Evolutionary conservation across 345 rosid species (phyloP).

Genomic region (Crucihimalaya himalaica): DNA sequence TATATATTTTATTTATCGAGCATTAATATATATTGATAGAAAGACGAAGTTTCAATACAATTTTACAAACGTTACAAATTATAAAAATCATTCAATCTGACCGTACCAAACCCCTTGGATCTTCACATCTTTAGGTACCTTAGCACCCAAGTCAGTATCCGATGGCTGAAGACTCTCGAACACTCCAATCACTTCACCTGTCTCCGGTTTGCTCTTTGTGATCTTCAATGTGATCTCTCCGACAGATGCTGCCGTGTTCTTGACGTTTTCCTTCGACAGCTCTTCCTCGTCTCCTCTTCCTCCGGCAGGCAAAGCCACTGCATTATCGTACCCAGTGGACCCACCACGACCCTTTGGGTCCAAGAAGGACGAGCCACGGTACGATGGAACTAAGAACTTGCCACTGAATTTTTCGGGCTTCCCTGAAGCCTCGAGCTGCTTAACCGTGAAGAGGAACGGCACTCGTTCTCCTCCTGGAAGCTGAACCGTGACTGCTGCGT

Average conservation of each 20-base stretch:
- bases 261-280: slow-evolving; percentile 69
- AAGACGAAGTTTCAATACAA: slow-evolving; percentile 4
- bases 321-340: slow-evolving; percentile 84
- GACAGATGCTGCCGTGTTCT: slow-evolving; percentile 58
- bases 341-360: slow-evolving; percentile 99
- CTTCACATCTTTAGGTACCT: slow-evolving; percentile 89
- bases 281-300: slow-evolving; percentile 98
- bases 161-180: slow-evolving; percentile 96
- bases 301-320: slow-evolving; percentile 92
- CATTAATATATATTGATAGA: slow-evolving; percentile 2
- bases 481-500: slow-evolving; percentile 92
- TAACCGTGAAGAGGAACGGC: slow-evolving; percentile 89
- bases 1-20: neutral
- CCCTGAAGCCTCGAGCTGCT: slow-evolving; percentile 84
- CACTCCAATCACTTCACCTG: slow-evolving; percentile 90
- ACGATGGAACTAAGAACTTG: slow-evolving; percentile 77
- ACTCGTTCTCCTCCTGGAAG: slow-evolving; percentile 93
- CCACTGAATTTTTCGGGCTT: slow-evolving; percentile 78
- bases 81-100: slow-evolving; percentile 60
- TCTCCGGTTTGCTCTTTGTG: slow-evolving; percentile 76
- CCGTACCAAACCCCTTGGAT: slow-evolving; percentile 94
- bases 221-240: slow-evolving; percentile 83
- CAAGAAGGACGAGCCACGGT: slow-evolving; percentile 94
- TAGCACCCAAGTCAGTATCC: slow-evolving; percentile 94
- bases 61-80: neutral